phyloP scores from a whole-genome alignment of 2,329 filamentous ascomycete genomes.

The Dactylella cylindrospora region DNA sequence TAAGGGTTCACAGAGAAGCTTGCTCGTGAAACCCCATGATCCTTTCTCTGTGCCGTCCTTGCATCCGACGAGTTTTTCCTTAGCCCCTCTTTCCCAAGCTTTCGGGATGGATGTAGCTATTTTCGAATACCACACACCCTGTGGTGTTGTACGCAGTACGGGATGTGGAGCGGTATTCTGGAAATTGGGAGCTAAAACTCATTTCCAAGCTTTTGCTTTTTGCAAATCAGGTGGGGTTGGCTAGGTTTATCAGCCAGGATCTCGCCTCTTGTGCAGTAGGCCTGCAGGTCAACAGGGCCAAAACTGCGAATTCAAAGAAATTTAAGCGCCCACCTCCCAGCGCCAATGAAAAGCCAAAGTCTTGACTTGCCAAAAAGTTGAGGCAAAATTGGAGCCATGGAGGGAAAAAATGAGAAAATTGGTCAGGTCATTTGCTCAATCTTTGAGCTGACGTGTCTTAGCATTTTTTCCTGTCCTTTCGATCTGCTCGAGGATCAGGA shows the following conservation, averaged over 20 bases:
- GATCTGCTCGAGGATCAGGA: too few species aligned
- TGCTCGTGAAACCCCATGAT: constrained; percentile 20
- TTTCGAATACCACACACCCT: constrained; percentile 36
- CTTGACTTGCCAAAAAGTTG: constrained; percentile 27
- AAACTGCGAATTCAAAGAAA: constrained; percentile 37
- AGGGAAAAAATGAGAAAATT: too few species aligned
- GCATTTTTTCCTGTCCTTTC: too few species aligned
- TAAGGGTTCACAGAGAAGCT: too few species aligned
- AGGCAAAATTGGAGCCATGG: constrained; percentile 39
- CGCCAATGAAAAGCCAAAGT: constrained; percentile 43
- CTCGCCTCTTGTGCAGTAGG: constrained; percentile 32
- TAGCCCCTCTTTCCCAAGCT: constrained; percentile 19
- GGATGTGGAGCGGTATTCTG: too few species aligned
- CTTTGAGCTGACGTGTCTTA: constrained; percentile 43
- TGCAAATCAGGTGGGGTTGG: constrained; percentile 13
- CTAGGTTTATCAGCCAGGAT: constrained; percentile 40
- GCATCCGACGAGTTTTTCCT: too few species aligned
- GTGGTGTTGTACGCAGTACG: constrained; percentile 28
- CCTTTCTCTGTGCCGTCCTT: constrained; percentile 35
- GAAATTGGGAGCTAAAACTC: too few species aligned
- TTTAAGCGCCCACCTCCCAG: constrained; percentile 44
- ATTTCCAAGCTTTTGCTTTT: constrained; percentile 42
- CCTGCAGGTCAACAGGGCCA: constrained; percentile 32
- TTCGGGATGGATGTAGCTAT: constrained; percentile 35
- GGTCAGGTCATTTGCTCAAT: constrained; percentile 34